A percentile compares a stretch with the other conserved stretches of the same genome.
Conservation (phyloP, 768 basidiomycete genomes). For the Brasilioporus rufonigricans region DNA sequence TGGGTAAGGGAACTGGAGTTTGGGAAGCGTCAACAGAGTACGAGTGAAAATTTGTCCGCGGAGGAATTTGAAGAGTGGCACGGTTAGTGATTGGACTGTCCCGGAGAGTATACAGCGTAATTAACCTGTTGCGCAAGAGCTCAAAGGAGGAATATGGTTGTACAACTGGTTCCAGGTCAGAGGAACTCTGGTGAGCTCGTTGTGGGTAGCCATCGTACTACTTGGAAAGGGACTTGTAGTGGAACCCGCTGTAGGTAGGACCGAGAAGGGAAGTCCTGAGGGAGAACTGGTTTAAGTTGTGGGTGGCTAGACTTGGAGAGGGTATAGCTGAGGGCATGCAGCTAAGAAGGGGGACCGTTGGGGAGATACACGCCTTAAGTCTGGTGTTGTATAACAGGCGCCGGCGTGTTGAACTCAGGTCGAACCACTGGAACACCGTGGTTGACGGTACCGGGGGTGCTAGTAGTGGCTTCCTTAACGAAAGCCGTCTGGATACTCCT, state of each 20-base stretch:
- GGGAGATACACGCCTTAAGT: constrained; percentile 4
- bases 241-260: not conserved
- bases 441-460: not conserved
- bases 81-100: not conserved
- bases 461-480: constrained; percentile 16
- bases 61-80: constrained; percentile 1
- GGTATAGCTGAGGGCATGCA: no score
- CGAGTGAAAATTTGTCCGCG: constrained; percentile 16
- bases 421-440: constrained; percentile 3
- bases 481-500: constrained; percentile 25
- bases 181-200: not conserved
- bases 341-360: constrained; percentile 4
- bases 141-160: not conserved
- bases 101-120: constrained; percentile 8
- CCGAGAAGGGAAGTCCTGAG: not conserved
- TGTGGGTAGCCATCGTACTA: not conserved
- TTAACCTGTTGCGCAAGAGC: not conserved
- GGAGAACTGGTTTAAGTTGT: constrained; percentile 2
- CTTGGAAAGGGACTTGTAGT: not conserved
- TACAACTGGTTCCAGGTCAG: constrained; percentile 1
- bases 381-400: constrained; percentile 5
- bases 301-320: not conserved
- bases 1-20: constrained; percentile 2
- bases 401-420: constrained; percentile 7
- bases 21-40: constrained; percentile 15